These are phyloP conservation scores for Calonectria naviculata DNA, from an alignment of 2,329 filamentous ascomycete genomes.

Conservation along the genomic window DNA sequence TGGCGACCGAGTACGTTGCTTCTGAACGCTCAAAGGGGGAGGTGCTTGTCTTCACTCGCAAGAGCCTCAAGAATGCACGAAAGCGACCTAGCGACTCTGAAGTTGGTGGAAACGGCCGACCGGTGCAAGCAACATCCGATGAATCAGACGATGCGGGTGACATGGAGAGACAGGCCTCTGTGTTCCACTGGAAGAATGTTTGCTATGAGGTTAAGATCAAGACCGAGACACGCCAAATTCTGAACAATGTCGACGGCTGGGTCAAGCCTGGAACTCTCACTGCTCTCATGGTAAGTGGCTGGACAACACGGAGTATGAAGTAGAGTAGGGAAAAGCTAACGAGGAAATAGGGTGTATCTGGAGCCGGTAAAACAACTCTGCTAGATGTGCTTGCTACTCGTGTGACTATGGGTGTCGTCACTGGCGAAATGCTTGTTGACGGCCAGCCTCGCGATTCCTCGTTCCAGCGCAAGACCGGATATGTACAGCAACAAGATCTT, in stretches of 20 bases:
- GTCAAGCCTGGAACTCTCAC: slow-evolving; percentile 78
- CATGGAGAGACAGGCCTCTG: slow-evolving; percentile 31
- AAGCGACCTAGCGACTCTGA: slow-evolving; percentile 5
- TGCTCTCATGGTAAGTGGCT: slow-evolving; percentile 68
- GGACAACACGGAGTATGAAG: too few relatives aligned
- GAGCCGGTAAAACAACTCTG: slow-evolving; percentile 89
- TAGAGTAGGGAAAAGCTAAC: neutral
- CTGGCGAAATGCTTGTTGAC: slow-evolving; percentile 77
- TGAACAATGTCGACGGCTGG: slow-evolving; percentile 78
- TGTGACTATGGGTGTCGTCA: slow-evolving; percentile 87
- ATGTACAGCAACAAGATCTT: slow-evolving; percentile 90
- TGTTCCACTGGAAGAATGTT: slow-evolving; percentile 78
- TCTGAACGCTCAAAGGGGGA: slow-evolving; percentile 37
- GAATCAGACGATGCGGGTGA: slow-evolving; percentile 8
- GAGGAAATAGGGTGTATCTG: slow-evolving; percentile 65
- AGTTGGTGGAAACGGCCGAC: neutral
- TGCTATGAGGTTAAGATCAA: slow-evolving; percentile 77
- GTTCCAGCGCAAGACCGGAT: slow-evolving; percentile 89
- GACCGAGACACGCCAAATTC: slow-evolving; percentile 71
- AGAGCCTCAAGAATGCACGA: slow-evolving; percentile 5
- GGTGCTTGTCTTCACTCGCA: slow-evolving; percentile 31
- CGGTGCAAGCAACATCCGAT: neutral
- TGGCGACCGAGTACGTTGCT: slow-evolving; percentile 31
- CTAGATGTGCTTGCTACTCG: slow-evolving; percentile 84
- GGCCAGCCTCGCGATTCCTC: slow-evolving; percentile 75